Evolutionary conservation across 176 grass and related monocot genomes (phyloP).

Genomic region (Eleusine indica): DNA sequence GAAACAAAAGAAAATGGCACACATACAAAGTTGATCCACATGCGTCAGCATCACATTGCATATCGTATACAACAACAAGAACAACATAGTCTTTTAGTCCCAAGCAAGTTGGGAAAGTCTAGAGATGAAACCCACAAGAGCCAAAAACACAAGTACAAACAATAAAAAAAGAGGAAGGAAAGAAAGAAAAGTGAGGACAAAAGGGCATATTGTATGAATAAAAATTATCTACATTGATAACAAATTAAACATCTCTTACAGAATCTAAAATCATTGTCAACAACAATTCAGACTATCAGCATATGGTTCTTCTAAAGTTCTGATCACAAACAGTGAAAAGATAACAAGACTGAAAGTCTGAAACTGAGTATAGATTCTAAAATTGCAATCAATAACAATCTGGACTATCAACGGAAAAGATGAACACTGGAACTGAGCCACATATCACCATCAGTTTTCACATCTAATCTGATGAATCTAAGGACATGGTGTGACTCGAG

Average conservation of each 20-base stretch:
- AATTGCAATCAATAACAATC: background rate
- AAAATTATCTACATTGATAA: background rate
- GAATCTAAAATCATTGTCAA: background rate
- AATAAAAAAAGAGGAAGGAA: too few species aligned
- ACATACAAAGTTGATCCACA: background rate
- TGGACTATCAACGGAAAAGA: background rate
- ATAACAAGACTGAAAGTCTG: background rate
- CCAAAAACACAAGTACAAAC: too few species aligned
- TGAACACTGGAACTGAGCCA: background rate
- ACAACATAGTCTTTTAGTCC: too few species aligned
- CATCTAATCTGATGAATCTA: background rate
- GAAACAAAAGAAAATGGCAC: constrained; percentile 11
- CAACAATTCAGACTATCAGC: background rate
- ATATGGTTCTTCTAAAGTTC: background rate
- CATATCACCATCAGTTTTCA: background rate
- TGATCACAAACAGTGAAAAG: background rate
- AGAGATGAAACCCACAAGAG: too few species aligned
- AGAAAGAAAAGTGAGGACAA: too few species aligned
- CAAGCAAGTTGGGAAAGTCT: too few species aligned
- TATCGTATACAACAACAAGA: background rate
- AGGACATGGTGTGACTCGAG: background rate
- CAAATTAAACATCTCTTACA: background rate
- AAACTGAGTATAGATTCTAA: background rate
- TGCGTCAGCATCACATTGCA: background rate
- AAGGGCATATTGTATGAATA: background rate